These are phyloP conservation scores for Ustilago esculenta DNA, from an alignment of 1,284 basidiomycete species.

Conservation along the genomic window DNA sequence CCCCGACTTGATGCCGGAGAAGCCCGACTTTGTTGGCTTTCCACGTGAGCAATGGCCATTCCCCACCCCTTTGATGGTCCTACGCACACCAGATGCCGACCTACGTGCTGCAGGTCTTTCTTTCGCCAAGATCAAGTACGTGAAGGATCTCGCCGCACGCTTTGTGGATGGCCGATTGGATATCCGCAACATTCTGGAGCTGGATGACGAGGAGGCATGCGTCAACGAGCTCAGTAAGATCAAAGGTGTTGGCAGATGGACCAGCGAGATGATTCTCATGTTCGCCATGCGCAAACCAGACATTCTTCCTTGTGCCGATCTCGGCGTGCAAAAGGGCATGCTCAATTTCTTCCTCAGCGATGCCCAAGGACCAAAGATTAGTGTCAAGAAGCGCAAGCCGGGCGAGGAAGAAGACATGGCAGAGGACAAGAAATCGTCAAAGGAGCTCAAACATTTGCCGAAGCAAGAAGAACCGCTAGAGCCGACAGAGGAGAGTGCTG, in stretches of 20 bases:
- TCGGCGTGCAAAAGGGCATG: constrained; percentile 65
- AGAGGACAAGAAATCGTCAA: constrained; percentile 1
- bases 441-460: not conserved
- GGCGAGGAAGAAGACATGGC: constrained; percentile 32
- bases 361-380: constrained; percentile 44
- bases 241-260: constrained; percentile 65
- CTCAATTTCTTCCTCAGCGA: constrained; percentile 56
- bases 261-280: constrained; percentile 66
- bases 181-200: constrained; percentile 49
- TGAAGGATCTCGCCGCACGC: constrained; percentile 57
- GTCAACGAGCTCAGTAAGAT: constrained; percentile 56
- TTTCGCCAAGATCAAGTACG: constrained; percentile 61
- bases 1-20: constrained; percentile 50
- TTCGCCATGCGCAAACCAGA: constrained; percentile 63
- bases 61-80: constrained; percentile 56
- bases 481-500: constrained; percentile 28
- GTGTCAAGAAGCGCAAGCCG: constrained; percentile 50
- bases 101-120: constrained; percentile 60
- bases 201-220: constrained; percentile 57
- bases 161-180: constrained; percentile 62
- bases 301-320: constrained; percentile 61
- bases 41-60: constrained; percentile 60
- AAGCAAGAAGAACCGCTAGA: constrained; percentile 12
- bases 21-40: constrained; percentile 54
- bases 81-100: constrained; percentile 48